A percentile compares a stretch with the other conserved stretches of the same genome.
These are phyloP conservation scores for Ulmus americana DNA, from an alignment of 331 rosid genomes.

Conservation along the genomic window DNA sequence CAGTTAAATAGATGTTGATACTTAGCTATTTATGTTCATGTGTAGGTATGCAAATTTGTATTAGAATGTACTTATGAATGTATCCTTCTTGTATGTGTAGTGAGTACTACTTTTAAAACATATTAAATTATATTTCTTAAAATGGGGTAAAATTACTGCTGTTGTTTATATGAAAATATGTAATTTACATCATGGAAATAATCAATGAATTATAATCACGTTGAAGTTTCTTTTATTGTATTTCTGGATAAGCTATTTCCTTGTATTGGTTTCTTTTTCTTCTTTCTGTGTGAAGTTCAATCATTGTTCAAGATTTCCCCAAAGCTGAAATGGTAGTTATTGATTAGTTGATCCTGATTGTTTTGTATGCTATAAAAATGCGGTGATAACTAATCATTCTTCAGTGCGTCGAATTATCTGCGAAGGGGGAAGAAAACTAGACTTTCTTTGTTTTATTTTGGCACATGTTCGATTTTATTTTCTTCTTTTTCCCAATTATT, in stretches of 20 bases:
- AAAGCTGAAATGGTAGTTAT: not conserved
- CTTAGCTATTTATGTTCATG: not conserved
- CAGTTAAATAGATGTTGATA: not conserved
- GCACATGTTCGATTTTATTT: not conserved
- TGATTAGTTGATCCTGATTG: not conserved
- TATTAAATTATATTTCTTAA: not conserved
- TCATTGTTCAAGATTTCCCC: not conserved
- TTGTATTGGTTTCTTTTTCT: not conserved
- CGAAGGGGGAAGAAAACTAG: not conserved
- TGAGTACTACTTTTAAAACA: not conserved
- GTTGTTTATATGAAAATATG: not conserved
- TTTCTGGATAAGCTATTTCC: too few species aligned
- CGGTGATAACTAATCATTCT: not conserved
- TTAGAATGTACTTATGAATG: not conserved
- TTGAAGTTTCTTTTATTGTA: not conserved
- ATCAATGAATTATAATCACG: not conserved
- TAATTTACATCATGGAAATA: not conserved
- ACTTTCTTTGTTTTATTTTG: not conserved
- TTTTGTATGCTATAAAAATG: not conserved
- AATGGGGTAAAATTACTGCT: not conserved
- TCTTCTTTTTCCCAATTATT: not conserved
- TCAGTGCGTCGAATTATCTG: not conserved
- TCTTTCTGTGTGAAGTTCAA: not conserved
- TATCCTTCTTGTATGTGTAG: not conserved
- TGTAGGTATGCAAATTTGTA: not conserved